These are phyloP conservation scores for Boletus reticuloceps DNA, from an alignment of 768 basidiomycete genomes.

Conservation along the genomic window DNA sequence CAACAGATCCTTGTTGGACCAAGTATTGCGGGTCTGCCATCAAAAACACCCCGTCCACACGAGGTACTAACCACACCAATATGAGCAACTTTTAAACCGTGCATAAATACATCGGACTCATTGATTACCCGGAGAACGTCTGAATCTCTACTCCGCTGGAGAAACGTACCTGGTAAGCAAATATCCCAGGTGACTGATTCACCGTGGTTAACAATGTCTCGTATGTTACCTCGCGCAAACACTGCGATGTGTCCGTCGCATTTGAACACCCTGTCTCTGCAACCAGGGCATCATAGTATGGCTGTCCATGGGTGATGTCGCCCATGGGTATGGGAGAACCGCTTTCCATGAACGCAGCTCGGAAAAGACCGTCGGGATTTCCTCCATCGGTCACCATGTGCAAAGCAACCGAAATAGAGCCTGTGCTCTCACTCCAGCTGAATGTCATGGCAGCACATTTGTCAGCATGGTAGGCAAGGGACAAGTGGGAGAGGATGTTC, in stretches of 20 bases:
- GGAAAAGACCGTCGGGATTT: slow-evolving; percentile 10
- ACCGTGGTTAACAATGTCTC: slow-evolving; percentile 31
- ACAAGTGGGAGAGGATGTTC: neutral
- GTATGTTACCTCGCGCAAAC: slow-evolving; percentile 33
- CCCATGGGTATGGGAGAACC: slow-evolving; percentile 31
- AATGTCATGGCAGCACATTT: neutral
- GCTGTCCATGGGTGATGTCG: slow-evolving; percentile 23
- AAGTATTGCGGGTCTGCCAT: slow-evolving; percentile 30
- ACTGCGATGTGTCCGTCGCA: slow-evolving; percentile 29
- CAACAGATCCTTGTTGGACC: slow-evolving; percentile 31
- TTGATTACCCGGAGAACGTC: no score
- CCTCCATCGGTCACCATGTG: slow-evolving; percentile 29
- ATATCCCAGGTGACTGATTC: slow-evolving; percentile 29
- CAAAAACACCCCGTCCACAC: slow-evolving; percentile 40
- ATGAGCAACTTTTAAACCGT: neutral
- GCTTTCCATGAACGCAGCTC: slow-evolving; percentile 37
- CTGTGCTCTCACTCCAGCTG: slow-evolving; percentile 38
- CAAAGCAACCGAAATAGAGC: slow-evolving; percentile 32
- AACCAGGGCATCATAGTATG: slow-evolving; percentile 31
- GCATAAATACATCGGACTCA: neutral
- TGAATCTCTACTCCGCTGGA: no score
- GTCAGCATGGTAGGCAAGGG: neutral
- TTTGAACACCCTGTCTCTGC: slow-evolving; percentile 28
- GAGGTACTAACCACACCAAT: slow-evolving; percentile 34
- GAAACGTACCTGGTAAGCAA: neutral